phyloP scores from a whole-genome alignment of 108 stramenopile species.

The Phaeodactylum tricornutum region DNA sequence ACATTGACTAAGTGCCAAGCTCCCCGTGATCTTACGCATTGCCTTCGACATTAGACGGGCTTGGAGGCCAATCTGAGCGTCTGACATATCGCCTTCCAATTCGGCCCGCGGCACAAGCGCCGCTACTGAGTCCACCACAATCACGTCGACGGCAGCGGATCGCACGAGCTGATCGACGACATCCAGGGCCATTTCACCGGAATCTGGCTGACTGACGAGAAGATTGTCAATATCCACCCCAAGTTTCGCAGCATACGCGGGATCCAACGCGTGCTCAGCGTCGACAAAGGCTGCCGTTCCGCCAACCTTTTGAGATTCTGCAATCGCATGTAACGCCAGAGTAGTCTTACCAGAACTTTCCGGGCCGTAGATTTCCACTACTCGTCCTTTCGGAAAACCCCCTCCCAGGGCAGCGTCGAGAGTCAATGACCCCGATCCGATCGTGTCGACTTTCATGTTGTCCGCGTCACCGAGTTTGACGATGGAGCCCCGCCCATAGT shows the following conservation, averaged over 20 bases:
- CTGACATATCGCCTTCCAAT: constrained; percentile 85
- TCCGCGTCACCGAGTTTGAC: constrained; percentile 77
- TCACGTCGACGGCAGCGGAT: constrained; percentile 84
- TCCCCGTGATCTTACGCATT: constrained; percentile 89
- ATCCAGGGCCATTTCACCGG: constrained; percentile 96
- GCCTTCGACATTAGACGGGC: constrained; percentile 97
- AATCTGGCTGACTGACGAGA: constrained; percentile 90
- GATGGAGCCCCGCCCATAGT: constrained; percentile 86
- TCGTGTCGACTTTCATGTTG: constrained; percentile 67
- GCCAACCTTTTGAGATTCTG: constrained; percentile 75
- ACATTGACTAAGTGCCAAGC: constrained; percentile 69
- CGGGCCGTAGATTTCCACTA: constrained; percentile 95
- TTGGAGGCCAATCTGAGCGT: constrained; percentile 85
- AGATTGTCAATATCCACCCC: constrained; percentile 87
- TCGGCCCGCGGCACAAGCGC: constrained; percentile 95
- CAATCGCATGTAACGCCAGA: constrained; percentile 91
- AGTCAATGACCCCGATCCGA: constrained; percentile 81
- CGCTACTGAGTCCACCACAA: constrained; percentile 92
- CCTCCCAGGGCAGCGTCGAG: constrained; percentile 77
- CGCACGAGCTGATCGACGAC: constrained; percentile 93
- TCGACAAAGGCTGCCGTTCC: constrained; percentile 95
- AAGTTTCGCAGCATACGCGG: constrained; percentile 70
- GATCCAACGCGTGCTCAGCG: constrained; percentile 97
- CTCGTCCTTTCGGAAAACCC: constrained; percentile 76
- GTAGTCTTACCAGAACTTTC: constrained; percentile 95